Percentiles rank a stretch among this genome's conserved stretches.
Conservation (phyloP, 345 rosid genomes). For the Geranium brycei region DNA sequence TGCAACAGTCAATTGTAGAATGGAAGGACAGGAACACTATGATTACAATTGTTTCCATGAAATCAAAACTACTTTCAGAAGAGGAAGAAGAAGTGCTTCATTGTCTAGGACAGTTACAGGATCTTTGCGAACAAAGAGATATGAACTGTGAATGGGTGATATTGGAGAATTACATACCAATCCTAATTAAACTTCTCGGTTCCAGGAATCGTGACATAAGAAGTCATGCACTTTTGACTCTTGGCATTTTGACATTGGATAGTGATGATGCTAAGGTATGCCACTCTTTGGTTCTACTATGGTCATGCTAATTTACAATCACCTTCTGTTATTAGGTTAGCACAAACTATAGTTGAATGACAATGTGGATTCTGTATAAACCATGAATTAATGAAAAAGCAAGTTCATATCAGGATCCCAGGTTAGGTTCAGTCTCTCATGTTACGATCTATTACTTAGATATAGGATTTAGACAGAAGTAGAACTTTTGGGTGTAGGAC, state of each 20-base stretch:
- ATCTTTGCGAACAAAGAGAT: slow-evolving; percentile 44
- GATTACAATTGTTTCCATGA: slow-evolving; percentile 47
- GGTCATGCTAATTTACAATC: background rate
- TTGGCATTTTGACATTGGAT: slow-evolving; percentile 32
- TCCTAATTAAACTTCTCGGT: slow-evolving; percentile 35
- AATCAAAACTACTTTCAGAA: slow-evolving; percentile 30
- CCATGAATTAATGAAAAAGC: background rate
- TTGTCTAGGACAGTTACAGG: slow-evolving; percentile 37
- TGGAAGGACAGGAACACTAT: slow-evolving; percentile 67
- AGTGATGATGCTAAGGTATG: slow-evolving; percentile 57
- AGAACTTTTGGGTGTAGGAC: background rate
- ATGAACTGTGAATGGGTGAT: slow-evolving; percentile 53
- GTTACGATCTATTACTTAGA: background rate
- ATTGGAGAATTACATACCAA: slow-evolving; percentile 42
- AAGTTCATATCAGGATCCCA: background rate
- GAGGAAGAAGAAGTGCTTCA: slow-evolving; percentile 37
- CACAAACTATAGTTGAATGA: background rate
- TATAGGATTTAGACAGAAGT: background rate
- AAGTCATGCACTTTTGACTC: slow-evolving; percentile 29
- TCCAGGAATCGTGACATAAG: slow-evolving; percentile 29
- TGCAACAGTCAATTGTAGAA: slow-evolving; percentile 60
- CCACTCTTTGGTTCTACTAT: background rate
- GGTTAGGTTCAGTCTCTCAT: background rate
- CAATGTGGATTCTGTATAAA: background rate
- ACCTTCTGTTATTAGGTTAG: background rate